Conservation (phyloP, 2,329 filamentous ascomycete species). For the Neofusicoccum sp. region DNA sequence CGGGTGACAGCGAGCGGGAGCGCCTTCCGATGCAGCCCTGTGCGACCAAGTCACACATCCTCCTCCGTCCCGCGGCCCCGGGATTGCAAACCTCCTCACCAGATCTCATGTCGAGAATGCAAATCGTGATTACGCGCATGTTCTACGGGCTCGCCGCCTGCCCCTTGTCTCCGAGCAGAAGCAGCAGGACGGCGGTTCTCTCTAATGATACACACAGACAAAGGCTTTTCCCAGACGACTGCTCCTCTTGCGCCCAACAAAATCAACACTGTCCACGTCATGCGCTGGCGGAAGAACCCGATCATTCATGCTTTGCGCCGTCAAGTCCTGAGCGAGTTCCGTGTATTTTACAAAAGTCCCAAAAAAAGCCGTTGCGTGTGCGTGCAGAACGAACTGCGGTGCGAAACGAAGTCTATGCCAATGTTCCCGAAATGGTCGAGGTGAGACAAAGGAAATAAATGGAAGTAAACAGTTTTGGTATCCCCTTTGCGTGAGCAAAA, state of each 20-base stretch:
- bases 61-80: constrained; percentile 1
- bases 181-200: constrained; percentile 8
- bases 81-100: constrained; percentile 4
- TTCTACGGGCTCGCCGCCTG: constrained; percentile 7
- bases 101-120: constrained; percentile 15
- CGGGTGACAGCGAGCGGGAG: constrained; percentile 10
- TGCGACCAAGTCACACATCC: constrained; percentile 9
- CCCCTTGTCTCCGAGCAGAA: not conserved
- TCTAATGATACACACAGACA: constrained; percentile 16
- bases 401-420: constrained; percentile 27
- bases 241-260: not conserved
- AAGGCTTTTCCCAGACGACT: constrained; percentile 8
- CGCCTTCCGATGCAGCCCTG: constrained; percentile 18
- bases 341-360: constrained; percentile 17
- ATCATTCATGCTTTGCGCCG: constrained; percentile 12
- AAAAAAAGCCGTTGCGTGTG: constrained; percentile 14
- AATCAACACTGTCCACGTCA: not conserved
- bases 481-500: constrained; percentile 37
- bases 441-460: not conserved
- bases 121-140: constrained; percentile 18
- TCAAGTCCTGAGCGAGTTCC: constrained; percentile 16
- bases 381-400: constrained; percentile 15
- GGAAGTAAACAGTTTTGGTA: constrained; percentile 32
- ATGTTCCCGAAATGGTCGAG: constrained; percentile 24
- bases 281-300: not conserved